Conservation (phyloP, 306 rosid species). For the Alnus glutinosa region DNA sequence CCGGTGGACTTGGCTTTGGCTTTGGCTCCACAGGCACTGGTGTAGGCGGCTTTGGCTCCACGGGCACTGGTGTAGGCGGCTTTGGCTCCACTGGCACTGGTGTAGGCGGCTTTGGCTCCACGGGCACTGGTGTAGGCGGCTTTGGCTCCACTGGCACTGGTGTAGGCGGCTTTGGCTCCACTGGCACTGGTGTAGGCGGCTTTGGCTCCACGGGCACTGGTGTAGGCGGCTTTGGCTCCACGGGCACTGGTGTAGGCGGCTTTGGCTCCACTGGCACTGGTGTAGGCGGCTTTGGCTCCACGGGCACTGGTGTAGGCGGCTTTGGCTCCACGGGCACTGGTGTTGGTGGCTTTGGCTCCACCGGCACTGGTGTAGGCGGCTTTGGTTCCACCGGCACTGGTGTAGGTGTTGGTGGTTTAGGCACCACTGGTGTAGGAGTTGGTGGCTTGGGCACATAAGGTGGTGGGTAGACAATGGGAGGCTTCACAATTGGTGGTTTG, state of each 20-base stretch:
- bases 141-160: background rate
- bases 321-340: too few relatives aligned
- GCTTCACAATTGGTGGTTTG: conserved; percentile 36
- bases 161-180: too few relatives aligned
- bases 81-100: conserved; percentile 2
- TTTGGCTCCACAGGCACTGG: background rate
- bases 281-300: conserved; percentile 24
- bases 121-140: conserved; percentile 1
- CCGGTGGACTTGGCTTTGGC: conserved; percentile 25
- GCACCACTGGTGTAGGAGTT: background rate
- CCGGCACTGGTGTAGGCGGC: conserved; percentile 27
- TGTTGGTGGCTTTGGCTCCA: too few relatives aligned
- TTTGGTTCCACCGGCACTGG: conserved; percentile 9
- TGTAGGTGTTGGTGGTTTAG: conserved; percentile 33
- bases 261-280: too few relatives aligned
- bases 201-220: too few relatives aligned
- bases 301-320: background rate
- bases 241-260: too few relatives aligned
- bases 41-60: conserved; percentile 44
- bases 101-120: too few relatives aligned
- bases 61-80: conserved; percentile 20
- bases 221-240: too few relatives aligned
- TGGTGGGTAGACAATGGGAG: background rate
- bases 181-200: too few relatives aligned
- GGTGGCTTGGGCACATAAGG: conserved; percentile 31